Evolutionary conservation across 2,329 filamentous ascomycete genomes (phyloP), one percentile per base, ranked within the genome.

Genomic region (Pseudocercospora cruenta): DNA sequence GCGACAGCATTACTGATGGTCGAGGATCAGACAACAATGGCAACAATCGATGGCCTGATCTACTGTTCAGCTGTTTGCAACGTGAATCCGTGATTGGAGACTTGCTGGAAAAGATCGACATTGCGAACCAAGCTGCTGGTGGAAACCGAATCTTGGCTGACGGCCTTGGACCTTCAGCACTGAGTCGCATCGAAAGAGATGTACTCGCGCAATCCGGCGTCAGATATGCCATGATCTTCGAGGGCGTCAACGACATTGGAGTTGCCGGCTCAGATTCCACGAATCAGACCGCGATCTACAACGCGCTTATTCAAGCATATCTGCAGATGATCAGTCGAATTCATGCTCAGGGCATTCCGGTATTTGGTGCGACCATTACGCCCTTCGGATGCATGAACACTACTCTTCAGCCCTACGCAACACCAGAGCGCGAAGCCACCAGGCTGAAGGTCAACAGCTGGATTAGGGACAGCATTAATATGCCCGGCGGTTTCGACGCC

Each of bases 191-290:
- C 67, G 84, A 89, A 73, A 83, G 88, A n/a, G 89, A 91, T 73
- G 84, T 89, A 1, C 80, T 91, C 1, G 76, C 84, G 0, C 85
- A 87, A 33, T 81, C 84, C 0, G 85, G 85, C 3, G 84, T 88
- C 2, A 81, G 81, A 70, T 90, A 88, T 72, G 85, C 85, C 22
- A 83, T 91, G 79, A 82, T 91, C 43, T 91, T 90, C 74, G 87
- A 90, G 75, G 88, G 89, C 21, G 87, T 91, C 28, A 90, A 91
- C 72, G 89, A 91, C 72, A 90, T 91, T 63, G 89, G 88, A 3
- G 79, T 76, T 1, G 84, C 82, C 0, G 77, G 78, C 1, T 71
- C 82, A 0, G 83, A 84, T 22, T 58, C 75, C 0, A 76, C 73
- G 0, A 77, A 81, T 0, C 87, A 89, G 70, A 68, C 70, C 2